Base-by-base conservation (phyloP, 2,329 filamentous ascomycete species). In the Ophiocordyceps polyrhachis-furcata region DNA sequence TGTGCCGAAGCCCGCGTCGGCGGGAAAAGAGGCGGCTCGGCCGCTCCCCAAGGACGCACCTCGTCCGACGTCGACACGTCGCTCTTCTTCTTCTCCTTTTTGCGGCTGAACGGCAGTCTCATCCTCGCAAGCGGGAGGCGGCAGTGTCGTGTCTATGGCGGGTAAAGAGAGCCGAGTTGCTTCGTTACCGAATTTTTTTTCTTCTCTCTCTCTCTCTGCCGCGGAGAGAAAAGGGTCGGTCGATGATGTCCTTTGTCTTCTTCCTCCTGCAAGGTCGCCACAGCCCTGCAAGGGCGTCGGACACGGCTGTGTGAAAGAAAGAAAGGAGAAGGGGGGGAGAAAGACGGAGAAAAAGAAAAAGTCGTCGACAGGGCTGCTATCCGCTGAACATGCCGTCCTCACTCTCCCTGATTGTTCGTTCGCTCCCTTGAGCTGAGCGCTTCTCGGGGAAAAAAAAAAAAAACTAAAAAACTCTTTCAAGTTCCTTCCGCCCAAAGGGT, bases 1-100 rank as follows among this genome's bases (percentile, higher is more conserved):
- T 55, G 55, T 14, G 66, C 62, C 7, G 70, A 73, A 25, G 55
- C 52, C 21, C 52, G 51, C 5, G 63, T 67, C 9, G 66, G 64
- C 45, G 59, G 60, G 47, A 58, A 61, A 21, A 53, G 51, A 44
- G 51, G 54, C 17, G 53, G 48, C 25, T 52, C 51, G 40, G 53
- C 48, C 51, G 48, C 50, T 38, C 49, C 52, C 15, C 48, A 46
- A 42, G 57, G 50, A n/a, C 55, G 58, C 42, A 58, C 51, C 38
- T 61, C 56, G 20, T 53, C 48, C 13, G 59, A 41, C n/a, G 46
- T 41, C 13, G 50, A 43, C 37, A 45, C 46, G 31, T 54, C 52
- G 43, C 51, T n/a, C n/a, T n/a, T 51, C 48, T 58, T 55, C 52
- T 61, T 64, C 46, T 58, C 56, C 49, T 62, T 63, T 43, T 58